Conservation (phyloP, 2,329 filamentous ascomycete genomes). For the Pseudocercospora macadamiae region DNA sequence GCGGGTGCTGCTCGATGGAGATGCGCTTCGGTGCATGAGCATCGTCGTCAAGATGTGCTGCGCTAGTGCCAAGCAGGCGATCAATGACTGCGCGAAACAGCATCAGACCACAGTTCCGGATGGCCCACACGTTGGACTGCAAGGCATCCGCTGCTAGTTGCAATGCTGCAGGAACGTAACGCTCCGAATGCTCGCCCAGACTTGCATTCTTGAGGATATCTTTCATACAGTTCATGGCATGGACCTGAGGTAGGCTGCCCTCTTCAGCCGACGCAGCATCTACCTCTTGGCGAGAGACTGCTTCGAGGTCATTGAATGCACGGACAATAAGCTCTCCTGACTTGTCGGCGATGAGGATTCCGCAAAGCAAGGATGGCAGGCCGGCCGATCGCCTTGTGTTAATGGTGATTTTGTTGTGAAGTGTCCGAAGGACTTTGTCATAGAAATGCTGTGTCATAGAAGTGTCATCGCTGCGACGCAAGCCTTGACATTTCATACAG, state of each 20-base stretch:
- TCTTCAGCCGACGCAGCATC: conserved; percentile 44
- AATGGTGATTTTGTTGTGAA: conserved; percentile 70
- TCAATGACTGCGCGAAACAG: conserved; percentile 85
- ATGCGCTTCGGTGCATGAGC: conserved; percentile 56
- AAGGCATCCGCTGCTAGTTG: conserved; percentile 80
- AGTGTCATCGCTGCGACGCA: conserved; percentile 45
- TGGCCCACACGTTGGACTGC: conserved; percentile 84
- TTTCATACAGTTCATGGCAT: conserved; percentile 91
- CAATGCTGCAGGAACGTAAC: conserved; percentile 72
- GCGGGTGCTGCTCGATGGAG: conserved; percentile 70
- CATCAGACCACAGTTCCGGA: conserved; percentile 90
- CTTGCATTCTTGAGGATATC: conserved; percentile 86
- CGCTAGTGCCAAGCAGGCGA: conserved; percentile 72
- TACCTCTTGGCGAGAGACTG: conserved; percentile 53
- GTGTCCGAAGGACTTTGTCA: conserved; percentile 35
- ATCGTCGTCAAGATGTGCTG: conserved; percentile 63
- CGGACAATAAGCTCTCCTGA: conserved; percentile 60
- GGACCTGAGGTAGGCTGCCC: conserved; percentile 79
- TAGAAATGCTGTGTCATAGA: conserved; percentile 71
- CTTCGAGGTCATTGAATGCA: conserved; percentile 65
- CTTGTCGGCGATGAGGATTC: conserved; percentile 71
- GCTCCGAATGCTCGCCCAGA: conserved; percentile 72
- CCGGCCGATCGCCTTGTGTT: conserved; percentile 88
- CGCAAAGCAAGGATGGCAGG: conserved; percentile 82
- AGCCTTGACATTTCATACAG: conserved; percentile 67